Conservation (phyloP, 2,329 filamentous ascomycete genomes). For the Aspergillus pseudonomiae region DNA sequence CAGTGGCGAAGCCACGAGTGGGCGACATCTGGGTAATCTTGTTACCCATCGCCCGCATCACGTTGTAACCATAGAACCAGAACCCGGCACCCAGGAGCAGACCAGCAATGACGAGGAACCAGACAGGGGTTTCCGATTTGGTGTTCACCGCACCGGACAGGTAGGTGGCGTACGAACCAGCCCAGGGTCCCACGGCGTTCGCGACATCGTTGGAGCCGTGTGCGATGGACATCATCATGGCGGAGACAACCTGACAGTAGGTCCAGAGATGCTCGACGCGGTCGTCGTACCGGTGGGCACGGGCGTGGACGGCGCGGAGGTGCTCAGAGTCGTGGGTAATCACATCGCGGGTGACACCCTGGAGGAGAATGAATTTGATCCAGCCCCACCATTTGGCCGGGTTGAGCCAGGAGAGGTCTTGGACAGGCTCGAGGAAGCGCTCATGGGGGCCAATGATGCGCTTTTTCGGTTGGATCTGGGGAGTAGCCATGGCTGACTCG, state of each 20-base stretch:
- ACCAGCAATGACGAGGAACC: constrained; percentile 45
- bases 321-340: constrained; percentile 44
- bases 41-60: constrained; percentile 46
- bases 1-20: constrained; percentile 35
- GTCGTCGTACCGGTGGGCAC: constrained; percentile 50
- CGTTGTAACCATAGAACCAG: constrained; percentile 48
- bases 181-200: constrained; percentile 48
- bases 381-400: constrained; percentile 39
- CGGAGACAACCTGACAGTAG: constrained; percentile 46
- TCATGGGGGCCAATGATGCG: constrained; percentile 26
- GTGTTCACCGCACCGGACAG: constrained; percentile 34
- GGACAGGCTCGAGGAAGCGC: constrained; percentile 28
- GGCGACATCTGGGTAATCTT: constrained; percentile 47
- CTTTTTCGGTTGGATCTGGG: constrained; percentile 24
- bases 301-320: constrained; percentile 44
- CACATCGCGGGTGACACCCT: constrained; percentile 48
- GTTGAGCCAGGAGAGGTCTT: constrained; percentile 19
- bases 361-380: constrained; percentile 49
- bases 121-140: constrained; percentile 41
- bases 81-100: constrained; percentile 44
- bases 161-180: constrained; percentile 42
- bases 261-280: constrained; percentile 54
- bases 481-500: constrained; percentile 22
- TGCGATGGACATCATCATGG: constrained; percentile 48
- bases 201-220: constrained; percentile 51